A percentile compares a stretch with the other conserved stretches of the same genome.
Conservation (phyloP, 2,329 filamentous ascomycete species). For the Pseudocercospora vitis region DNA sequence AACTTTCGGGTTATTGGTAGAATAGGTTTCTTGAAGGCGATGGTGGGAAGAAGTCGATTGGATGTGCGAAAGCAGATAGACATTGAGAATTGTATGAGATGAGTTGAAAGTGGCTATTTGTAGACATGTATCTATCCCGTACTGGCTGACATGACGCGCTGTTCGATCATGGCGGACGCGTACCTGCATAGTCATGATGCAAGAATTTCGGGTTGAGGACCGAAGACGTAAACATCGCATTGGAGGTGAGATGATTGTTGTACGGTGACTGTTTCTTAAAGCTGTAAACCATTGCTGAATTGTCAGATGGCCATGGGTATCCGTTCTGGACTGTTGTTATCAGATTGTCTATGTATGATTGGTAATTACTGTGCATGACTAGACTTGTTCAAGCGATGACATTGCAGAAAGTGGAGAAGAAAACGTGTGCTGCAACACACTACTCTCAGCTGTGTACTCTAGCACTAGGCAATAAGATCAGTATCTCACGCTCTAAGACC, state of each 20-base stretch:
- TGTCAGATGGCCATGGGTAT: no score
- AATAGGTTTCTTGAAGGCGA: not conserved
- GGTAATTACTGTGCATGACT: constrained; percentile 1
- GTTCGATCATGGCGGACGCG: constrained; percentile 3
- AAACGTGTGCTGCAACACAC: not conserved
- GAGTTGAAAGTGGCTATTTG: not conserved
- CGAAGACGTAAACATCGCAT: no score
- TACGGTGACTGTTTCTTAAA: no score
- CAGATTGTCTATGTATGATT: no score
- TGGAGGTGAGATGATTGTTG: no score
- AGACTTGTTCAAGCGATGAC: constrained; percentile 1
- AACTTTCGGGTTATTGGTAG: constrained; percentile 14
- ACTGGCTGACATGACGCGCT: not conserved
- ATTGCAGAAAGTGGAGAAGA: not conserved
- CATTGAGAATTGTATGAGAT: not conserved
- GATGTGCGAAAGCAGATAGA: no score
- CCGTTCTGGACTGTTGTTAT: no score
- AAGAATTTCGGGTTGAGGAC: no score
- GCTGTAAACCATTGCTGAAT: no score
- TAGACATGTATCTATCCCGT: not conserved
- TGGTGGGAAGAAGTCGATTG: not conserved
- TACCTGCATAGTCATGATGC: constrained; percentile 16
- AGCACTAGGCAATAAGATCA: not conserved
- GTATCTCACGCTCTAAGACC: no score
- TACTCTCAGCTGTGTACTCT: not conserved